phyloP scores from a whole-genome alignment of 139 green algal species.

The Trebouxia sp. region DNA sequence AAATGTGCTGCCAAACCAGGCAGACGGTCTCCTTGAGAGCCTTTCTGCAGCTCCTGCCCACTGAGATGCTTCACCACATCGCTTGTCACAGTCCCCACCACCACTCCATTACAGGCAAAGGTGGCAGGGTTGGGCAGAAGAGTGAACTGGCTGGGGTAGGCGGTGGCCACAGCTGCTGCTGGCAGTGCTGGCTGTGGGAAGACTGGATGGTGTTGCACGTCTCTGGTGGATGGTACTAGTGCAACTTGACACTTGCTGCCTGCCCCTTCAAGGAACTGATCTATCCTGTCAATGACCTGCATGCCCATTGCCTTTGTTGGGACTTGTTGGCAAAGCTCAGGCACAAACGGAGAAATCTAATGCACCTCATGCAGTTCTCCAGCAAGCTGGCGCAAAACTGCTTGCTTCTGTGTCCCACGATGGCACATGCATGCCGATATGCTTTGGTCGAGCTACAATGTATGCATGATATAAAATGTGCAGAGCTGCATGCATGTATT shows the following conservation, averaged over 20 bases:
- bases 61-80: conserved; percentile 62
- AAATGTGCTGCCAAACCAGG: conserved; percentile 74
- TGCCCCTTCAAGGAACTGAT: conserved; percentile 22
- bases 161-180: not conserved
- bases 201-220: conserved; percentile 71
- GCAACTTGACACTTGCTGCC: conserved; percentile 46
- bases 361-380: not conserved
- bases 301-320: too few species aligned
- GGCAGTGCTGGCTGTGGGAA: conserved; percentile 76
- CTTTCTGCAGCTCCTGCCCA: conserved; percentile 45
- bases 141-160: conserved; percentile 28
- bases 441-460: too few species aligned
- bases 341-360: not conserved
- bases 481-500: not conserved
- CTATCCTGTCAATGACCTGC: conserved; percentile 55
- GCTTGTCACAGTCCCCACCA: conserved; percentile 43
- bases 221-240: conserved; percentile 77
- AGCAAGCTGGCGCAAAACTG: too few species aligned
- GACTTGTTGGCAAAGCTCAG: not conserved
- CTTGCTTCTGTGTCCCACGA: too few species aligned
- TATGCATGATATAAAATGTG: not conserved
- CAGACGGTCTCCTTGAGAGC: conserved; percentile 68
- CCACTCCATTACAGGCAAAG: conserved; percentile 34
- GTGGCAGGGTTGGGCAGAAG: conserved; percentile 61
- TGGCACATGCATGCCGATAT: too few species aligned